Base-by-base conservation (phyloP, 495 filamentous ascomycete species). In the Penicillium ucsense region DNA sequence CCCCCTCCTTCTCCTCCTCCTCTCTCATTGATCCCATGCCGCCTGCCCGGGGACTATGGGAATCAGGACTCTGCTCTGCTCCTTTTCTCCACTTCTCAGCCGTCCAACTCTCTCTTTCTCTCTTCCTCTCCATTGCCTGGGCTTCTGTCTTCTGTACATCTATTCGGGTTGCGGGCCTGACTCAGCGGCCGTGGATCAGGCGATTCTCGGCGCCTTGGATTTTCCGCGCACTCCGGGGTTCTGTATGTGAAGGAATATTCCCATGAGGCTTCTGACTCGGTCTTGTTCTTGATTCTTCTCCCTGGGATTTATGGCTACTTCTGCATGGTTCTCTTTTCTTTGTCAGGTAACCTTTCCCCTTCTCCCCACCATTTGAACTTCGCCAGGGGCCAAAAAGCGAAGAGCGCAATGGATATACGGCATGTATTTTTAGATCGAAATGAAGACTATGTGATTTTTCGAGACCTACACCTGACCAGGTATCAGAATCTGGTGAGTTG, bases 201-300 rank as follows among this genome's bases (percentile, higher is more conserved):
- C 1, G 20, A 2, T 59, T 60, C 60, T 67, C 54, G 67, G 64
- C 59, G 65, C 59, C 61, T 64, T 58, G 65, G 20, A 53, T 52
- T 56, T 62, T 57, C 41, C 29, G 31, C 29, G 41, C 41, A 43
- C 7, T 31, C 12, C 41, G 29, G 29, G 41, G 40, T 8, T 12
- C 34, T 35, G 31, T 31, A 43, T 46, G n/a, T 48, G 20, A 20
- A 20, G 20, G 20, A 20, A 20, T 20, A 20, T 20, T 20, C 20
- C 20, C 20, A 20, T 20, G 20, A 20, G 20, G 20, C 20, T 20
- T 2, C 20, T 1, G 20, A 20, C 20, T 20, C 34, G 34, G 6
- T 30, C 6, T 31, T 30, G 43, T 34, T 49, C 37, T 41, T 4
- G 39, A 30, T 31, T 31, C 1, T 41, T 29, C 31, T 31, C 40